Base-by-base conservation (phyloP, 257 asterid genomes). In the Catharanthus roseus region DNA sequence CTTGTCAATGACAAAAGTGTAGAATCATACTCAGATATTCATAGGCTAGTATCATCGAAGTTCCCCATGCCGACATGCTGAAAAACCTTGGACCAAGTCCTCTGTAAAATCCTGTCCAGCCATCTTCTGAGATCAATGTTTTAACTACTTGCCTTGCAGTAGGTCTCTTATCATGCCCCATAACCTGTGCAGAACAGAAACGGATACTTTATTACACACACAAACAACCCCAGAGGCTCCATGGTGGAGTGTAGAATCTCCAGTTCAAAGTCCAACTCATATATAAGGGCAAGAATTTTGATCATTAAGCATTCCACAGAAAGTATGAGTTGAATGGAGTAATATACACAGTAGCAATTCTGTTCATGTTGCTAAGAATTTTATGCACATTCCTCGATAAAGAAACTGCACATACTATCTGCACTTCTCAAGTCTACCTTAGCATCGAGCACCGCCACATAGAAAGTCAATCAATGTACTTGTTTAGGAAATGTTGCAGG, bases 61-160 rank as follows among this genome's bases (percentile, higher is more conserved):
- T 95, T 75, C 99, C 99, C 97, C 99, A 95, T 12, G 99, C 97
- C 39, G 99, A 95, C 95, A 92, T 91, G 84, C 99, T 95, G 85
- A 88, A 89, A 86, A 95, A 86, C 85, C 99, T 84, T 28, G 99
- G 97, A 84, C 99, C 97, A 5, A 95, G 83, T 64, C 99, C 99
- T 82, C 96, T 85, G 70, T 91, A 95, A 49, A 95, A 76, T 75
- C 97, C 97, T 33, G 86, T 80, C 97, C 97, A 95, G 54, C 97
- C 99, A 81, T 95, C 96, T 38, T 95, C 97, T 16, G 92, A 86
- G 74, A 95, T 85, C 86, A 95, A 84, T 39, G 73, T 79, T 73
- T 71, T 88, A 12, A 95, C 90, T 49, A 95, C 97, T 82, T 89
- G 93, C 76, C 83, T 81, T 64, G 92, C 85, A 47, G 80, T 84